A percentile compares a stretch with the other conserved stretches of the same genome.
Evolutionary conservation across 2,329 filamentous ascomycete genomes (phyloP).

Genomic region (Cladosporium sp.): DNA sequence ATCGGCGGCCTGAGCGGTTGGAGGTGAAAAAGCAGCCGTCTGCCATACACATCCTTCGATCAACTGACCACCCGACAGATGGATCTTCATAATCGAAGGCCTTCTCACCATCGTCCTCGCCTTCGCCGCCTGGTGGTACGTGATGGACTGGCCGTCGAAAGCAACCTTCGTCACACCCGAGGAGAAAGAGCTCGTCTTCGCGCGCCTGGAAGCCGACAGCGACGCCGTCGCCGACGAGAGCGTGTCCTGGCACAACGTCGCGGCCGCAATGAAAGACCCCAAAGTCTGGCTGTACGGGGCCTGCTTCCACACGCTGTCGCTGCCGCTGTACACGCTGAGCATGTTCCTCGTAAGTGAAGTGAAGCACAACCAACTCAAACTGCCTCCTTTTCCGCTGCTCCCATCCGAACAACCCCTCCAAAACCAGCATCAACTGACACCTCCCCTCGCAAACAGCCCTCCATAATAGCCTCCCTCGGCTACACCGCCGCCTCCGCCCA

Average conservation of each 20-base stretch:
- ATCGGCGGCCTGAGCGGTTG: constrained; percentile 57
- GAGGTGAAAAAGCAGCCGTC: constrained; percentile 31
- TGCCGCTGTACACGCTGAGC: constrained; percentile 46
- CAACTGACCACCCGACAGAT: constrained; percentile 34
- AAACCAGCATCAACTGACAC: neutral
- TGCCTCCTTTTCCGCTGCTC: too few species aligned
- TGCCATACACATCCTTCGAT: neutral
- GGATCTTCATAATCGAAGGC: constrained; percentile 66
- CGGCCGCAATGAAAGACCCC: constrained; percentile 57
- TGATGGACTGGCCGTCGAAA: constrained; percentile 48
- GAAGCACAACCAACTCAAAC: too few species aligned
- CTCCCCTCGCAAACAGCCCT: constrained; percentile 32
- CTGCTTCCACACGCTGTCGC: constrained; percentile 65
- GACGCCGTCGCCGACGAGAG: constrained; percentile 63
- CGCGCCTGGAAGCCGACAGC: constrained; percentile 59
- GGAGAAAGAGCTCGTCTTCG: constrained; percentile 55
- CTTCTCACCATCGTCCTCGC: constrained; percentile 46
- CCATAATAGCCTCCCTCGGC: constrained; percentile 59
- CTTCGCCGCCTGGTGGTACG: constrained; percentile 47
- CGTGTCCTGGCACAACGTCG: constrained; percentile 63
- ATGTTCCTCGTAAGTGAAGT: constrained; percentile 38
- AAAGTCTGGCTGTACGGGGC: constrained; percentile 69
- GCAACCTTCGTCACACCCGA: constrained; percentile 50
- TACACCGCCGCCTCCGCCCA: constrained; percentile 41
- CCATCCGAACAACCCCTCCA: too few species aligned